Conservation (phyloP, 2,329 filamentous ascomycete genomes). For the Passalora sequoiae region DNA sequence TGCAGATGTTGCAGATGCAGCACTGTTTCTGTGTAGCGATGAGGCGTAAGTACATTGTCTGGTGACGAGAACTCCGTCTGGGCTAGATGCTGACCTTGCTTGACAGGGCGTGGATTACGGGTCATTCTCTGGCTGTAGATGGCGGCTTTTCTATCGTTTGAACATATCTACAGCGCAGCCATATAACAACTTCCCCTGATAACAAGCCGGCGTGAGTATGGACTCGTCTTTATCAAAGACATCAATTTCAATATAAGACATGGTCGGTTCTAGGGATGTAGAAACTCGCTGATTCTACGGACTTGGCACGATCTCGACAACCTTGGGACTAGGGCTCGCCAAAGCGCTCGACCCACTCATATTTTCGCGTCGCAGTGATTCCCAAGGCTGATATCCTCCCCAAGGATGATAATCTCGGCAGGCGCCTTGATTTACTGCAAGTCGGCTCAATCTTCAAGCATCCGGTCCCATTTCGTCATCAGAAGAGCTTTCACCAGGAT, state of each 20-base stretch:
- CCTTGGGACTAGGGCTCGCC: too few species aligned
- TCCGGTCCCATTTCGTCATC: too few species aligned
- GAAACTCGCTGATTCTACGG: background rate
- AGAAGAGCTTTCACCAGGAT: background rate
- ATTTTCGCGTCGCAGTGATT: too few species aligned
- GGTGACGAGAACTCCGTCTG: background rate
- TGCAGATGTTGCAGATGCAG: conserved; percentile 7
- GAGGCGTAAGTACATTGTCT: conserved; percentile 5
- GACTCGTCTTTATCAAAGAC: background rate
- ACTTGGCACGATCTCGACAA: too few species aligned
- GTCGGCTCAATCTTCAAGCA: background rate
- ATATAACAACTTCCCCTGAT: background rate
- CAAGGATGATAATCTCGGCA: background rate
- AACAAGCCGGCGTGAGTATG: background rate
- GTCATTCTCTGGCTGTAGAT: conserved; percentile 3
- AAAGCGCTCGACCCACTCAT: too few species aligned
- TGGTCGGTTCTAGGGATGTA: too few species aligned
- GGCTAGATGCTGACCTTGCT: background rate
- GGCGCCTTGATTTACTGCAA: background rate
- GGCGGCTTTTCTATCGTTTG: conserved; percentile 2
- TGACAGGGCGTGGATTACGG: conserved; percentile 7
- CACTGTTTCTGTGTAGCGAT: conserved; percentile 7
- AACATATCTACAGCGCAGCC: background rate
- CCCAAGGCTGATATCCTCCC: background rate
- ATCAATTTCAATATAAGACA: too few species aligned